A percentile compares a stretch with the other conserved stretches of the same genome.
phyloP scores from a whole-genome alignment of 1,284 basidiomycete genomes.

The Ustilago curta region DNA sequence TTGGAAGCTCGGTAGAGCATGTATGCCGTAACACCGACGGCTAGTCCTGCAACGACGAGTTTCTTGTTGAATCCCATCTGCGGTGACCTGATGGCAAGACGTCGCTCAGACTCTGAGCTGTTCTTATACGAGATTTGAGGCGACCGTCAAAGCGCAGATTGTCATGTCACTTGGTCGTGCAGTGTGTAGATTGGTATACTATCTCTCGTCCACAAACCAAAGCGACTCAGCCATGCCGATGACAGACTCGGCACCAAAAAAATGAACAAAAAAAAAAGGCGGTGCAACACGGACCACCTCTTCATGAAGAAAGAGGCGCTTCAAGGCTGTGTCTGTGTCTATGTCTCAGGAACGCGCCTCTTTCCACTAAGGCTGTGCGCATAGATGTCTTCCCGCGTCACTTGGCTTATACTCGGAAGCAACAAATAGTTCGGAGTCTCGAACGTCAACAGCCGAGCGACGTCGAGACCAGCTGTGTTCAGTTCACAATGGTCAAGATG shows the following conservation, averaged over 20 bases:
- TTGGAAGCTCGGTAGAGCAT: constrained; percentile 58
- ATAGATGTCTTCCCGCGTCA: constrained; percentile 1
- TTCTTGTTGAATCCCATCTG: constrained; percentile 62
- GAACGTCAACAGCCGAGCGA: too few species aligned
- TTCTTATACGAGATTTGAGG: too few species aligned
- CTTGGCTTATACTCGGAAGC: not conserved
- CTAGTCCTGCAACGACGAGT: constrained; percentile 60
- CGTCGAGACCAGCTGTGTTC: too few species aligned
- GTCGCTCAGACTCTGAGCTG: not conserved
- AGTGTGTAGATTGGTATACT: too few species aligned
- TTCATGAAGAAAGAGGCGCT: not conserved
- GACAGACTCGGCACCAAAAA: not conserved
- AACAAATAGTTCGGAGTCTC: too few species aligned
- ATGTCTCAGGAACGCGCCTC: constrained; percentile 3
- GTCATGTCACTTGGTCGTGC: not conserved
- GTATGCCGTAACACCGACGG: constrained; percentile 54
- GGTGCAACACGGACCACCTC: constrained; percentile 26
- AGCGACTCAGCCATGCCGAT: constrained; percentile 3
- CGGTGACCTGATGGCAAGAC: not conserved
- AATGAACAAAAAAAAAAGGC: too few species aligned
- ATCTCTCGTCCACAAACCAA: too few species aligned
- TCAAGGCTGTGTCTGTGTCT: constrained; percentile 1
- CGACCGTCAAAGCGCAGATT: too few species aligned
- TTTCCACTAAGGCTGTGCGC: constrained; percentile 15
- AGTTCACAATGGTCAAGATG: too few species aligned